These are phyloP conservation scores for Malus hybrid DNA, from an alignment of 331 rosid genomes.

Conservation along the genomic window DNA sequence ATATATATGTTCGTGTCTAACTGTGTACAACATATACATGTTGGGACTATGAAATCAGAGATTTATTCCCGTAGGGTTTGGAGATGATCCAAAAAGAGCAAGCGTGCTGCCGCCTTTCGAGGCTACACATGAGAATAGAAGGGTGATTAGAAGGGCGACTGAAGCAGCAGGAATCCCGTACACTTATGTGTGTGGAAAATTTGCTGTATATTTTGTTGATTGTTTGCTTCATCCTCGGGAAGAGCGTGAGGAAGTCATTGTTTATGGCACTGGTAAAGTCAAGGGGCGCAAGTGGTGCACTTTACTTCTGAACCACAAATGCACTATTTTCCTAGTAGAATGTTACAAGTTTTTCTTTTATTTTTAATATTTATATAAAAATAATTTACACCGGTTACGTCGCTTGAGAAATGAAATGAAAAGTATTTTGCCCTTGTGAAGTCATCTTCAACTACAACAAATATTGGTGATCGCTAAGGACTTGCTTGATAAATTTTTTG, in stretches of 20 bases:
- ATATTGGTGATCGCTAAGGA: too few species aligned
- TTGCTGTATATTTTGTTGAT: constrained; percentile 23
- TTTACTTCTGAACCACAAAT: neutral
- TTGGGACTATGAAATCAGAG: constrained; percentile 13
- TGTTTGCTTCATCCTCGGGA: constrained; percentile 26
- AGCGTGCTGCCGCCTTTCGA: constrained; percentile 31
- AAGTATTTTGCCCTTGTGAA: too few species aligned
- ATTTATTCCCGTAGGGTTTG: constrained; percentile 34
- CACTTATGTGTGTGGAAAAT: constrained; percentile 26
- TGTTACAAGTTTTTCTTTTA: too few species aligned
- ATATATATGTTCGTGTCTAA: neutral
- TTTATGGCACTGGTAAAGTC: constrained; percentile 31
- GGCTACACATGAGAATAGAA: constrained; percentile 19
- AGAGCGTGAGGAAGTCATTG: neutral
- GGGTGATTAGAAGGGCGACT: constrained; percentile 35
- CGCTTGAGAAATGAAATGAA: too few species aligned
- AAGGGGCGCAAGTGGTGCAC: constrained; percentile 6
- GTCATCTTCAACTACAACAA: too few species aligned
- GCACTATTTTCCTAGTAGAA: neutral
- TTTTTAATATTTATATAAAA: too few species aligned
- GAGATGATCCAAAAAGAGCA: constrained; percentile 28
- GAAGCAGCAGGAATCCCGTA: constrained; percentile 32
- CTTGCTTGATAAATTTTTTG: too few species aligned
- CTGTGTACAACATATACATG: too few species aligned
- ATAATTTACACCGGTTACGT: too few species aligned